Evolutionary conservation across 257 asterid genomes (phyloP).

Genomic region (Coffea canephora): DNA sequence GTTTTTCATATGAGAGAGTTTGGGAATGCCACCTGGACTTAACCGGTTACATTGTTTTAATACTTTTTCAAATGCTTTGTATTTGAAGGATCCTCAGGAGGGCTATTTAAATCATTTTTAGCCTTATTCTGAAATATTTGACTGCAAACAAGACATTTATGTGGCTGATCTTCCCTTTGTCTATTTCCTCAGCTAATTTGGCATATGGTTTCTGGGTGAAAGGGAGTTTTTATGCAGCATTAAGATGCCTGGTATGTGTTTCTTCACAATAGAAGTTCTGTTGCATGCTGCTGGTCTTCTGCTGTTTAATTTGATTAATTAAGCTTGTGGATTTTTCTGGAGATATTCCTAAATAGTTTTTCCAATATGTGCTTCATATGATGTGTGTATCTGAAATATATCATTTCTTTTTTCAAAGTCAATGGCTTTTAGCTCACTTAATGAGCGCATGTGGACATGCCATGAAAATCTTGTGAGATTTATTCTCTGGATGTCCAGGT

Average conservation of each 20-base stretch:
- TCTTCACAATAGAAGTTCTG: slow-evolving; percentile 3
- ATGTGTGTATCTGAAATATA: too few relatives aligned
- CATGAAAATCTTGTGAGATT: neutral
- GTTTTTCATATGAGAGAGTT: neutral
- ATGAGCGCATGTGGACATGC: neutral
- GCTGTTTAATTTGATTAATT: slow-evolving; percentile 6
- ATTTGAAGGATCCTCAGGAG: neutral
- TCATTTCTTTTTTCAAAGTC: neutral
- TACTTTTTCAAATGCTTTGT: neutral
- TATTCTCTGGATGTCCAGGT: neutral
- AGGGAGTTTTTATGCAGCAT: slow-evolving; percentile 66
- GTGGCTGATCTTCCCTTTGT: slow-evolving; percentile 1
- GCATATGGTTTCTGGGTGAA: slow-evolving; percentile 91
- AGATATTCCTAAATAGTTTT: neutral
- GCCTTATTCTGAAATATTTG: neutral
- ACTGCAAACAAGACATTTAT: neutral
- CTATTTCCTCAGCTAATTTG: slow-evolving; percentile 65
- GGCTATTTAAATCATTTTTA: neutral
- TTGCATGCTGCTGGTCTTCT: slow-evolving; percentile 5
- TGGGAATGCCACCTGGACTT: neutral
- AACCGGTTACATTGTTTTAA: neutral
- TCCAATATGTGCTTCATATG: neutral
- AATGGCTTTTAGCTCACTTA: neutral
- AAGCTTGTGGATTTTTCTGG: slow-evolving; percentile 9
- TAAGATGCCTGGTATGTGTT: slow-evolving; percentile 74